Base-by-base conservation (phyloP, 2,329 filamentous ascomycete genomes). In the Exophiala aquamarina region DNA sequence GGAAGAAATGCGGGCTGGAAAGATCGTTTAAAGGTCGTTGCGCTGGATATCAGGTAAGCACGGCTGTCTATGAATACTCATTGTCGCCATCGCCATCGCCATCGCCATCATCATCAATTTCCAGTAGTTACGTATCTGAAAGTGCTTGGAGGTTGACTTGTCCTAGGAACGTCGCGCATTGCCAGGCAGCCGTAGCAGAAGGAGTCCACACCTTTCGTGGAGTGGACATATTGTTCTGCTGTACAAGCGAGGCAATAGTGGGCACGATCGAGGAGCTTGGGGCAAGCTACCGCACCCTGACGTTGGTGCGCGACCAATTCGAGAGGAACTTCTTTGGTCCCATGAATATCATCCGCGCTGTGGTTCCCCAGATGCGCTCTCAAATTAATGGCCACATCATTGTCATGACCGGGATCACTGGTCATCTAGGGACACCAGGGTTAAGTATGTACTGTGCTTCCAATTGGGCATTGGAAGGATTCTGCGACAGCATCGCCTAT, bases 251-350 rank as follows among this genome's bases (percentile, higher is more conserved):
- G 78, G 88, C 89, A 54, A 81, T 96, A 23, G 82, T 97, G 26
- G 93, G 92, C 32, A 87, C 89, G 1, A 86, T 97, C 6, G 93
- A 97, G 69, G 93, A 98, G 67, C 75, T 96, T 19, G 84, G 85
- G 1, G 86, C 87, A 21, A 84, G 78, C 18, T 77, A 78, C 3
- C 79, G 83, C 34, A 90, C 89, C 1, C 79, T 85, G 58, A 89
- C 85, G 49, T 78, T 96, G 14, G 85, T 94, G 28, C 82, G 87
- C 52, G 88, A 95, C 62, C 92, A 96, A 66, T 96, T 97, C 65
- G 92, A 97, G 67, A 84, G 83, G 54, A 89, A 95, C 61, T 97
- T 94, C 74, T 97, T 97, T 67, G 89, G 89, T 1, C 90, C 94
- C 48, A 86, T 97, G 66, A 97, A 97, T 69, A 89, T 95, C 64